Evolutionary conservation across 2,329 filamentous ascomycete species (phyloP), one percentile per base, ranked within the genome.

Genomic region (Phaeophleospora eucalypticola): DNA sequence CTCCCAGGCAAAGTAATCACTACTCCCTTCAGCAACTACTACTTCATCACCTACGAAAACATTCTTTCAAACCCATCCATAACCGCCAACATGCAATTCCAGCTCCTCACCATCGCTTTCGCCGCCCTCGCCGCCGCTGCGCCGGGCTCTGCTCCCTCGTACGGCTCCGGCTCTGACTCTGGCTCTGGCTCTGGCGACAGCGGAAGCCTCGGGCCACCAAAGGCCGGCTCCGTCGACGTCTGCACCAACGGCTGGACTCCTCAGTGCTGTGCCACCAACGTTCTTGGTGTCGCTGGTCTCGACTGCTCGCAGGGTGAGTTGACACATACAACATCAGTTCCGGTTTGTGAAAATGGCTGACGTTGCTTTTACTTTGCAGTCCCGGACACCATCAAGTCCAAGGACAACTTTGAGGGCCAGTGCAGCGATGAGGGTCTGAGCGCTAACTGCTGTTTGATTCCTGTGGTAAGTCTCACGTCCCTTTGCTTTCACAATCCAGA

Each of bases 181-280:
- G 12, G 24, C 41, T 24, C 27, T 19, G 9, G n/a, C n/a, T n/a
- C n/a, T n/a, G n/a, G n/a, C n/a, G n/a, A n/a, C n/a, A n/a, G n/a
- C n/a, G n/a, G n/a, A n/a, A n/a, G n/a, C n/a, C n/a, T n/a, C n/a
- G n/a, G n/a, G 20, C 42, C 24, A 16, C 21, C 12, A 15, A 17
- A 12, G 34, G 32, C 15, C 27, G 32, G n/a, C n/a, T n/a, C n/a
- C n/a, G 34, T 32, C 14, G 20, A 36, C 36, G 42, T 44, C 29
- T 44, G 42, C 34, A 37, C 33, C 24, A 10, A 10, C 7, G 34
- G 42, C 20, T 36, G 20, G 4, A 44, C 42, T 37, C 17, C 42
- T 18, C 42, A 44, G n/a, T 44, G 42, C 42, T 44, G 42, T 20
- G 42, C 42, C 19, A 44, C 42, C 19, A 44, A 44, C 10, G 42